Conservation (phyloP, 2,329 filamentous ascomycete species). For the Lithohypha guttulata region DNA sequence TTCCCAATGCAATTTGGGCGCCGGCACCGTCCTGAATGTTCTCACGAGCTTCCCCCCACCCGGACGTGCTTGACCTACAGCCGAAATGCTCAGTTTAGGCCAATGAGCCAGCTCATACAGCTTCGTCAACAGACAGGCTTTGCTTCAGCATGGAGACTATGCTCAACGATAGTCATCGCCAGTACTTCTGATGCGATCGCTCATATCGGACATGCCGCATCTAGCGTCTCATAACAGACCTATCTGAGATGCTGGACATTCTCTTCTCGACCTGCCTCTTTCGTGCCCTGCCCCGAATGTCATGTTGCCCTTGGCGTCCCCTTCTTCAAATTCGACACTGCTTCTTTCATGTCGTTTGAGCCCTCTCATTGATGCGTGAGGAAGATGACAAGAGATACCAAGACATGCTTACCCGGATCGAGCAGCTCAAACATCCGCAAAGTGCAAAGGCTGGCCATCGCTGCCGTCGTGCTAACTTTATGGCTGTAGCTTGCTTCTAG, state of each 20-base stretch:
- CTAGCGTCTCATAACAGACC: neutral
- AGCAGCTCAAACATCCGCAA: neutral
- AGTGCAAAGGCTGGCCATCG: neutral
- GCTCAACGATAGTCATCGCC: no score
- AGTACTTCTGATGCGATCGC: no score
- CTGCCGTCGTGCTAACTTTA: neutral
- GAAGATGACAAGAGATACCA: neutral
- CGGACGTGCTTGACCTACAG: no score
- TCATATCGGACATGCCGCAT: slow-evolving; percentile 2
- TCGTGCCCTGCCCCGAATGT: slow-evolving; percentile 5
- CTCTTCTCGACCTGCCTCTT: neutral
- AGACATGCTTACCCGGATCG: neutral
- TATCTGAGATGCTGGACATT: no score
- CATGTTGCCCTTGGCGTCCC: slow-evolving; percentile 2
- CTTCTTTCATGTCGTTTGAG: neutral
- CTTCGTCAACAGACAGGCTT: no score
- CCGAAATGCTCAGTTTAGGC: no score
- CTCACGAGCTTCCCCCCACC: no score
- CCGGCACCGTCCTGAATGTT: no score
- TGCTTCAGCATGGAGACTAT: no score
- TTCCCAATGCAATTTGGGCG: no score
- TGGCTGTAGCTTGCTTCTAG: neutral
- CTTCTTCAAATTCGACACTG: slow-evolving; percentile 4
- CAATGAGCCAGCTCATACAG: no score
- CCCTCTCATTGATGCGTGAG: neutral